Base-by-base conservation (phyloP, 805 yeast species). In the Yarrowia sp. region DNA sequence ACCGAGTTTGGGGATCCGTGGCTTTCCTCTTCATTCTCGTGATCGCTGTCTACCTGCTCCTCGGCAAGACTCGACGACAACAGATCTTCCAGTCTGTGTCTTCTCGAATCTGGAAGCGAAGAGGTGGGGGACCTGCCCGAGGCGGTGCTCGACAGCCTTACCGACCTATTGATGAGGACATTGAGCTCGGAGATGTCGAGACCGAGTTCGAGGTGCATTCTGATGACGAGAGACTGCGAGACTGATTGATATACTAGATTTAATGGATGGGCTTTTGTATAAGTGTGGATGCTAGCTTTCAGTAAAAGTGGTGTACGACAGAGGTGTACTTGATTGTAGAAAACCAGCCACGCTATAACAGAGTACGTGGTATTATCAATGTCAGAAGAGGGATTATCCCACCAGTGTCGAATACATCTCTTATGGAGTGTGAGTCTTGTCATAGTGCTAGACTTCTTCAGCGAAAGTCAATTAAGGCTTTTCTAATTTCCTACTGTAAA, bases 1-100 rank as follows among this genome's bases (percentile, higher is more conserved):
- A 65, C 19, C 59, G 61, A 41, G 50, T 65, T 5, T 65, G 68
- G 68, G 68, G 61, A 14, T 50, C 68, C 4, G 42, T 65, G 32
- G 68, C 61, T 10, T 65, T 65, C 42, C 43, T 65, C 15, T 41
- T 65, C n/a, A 65, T 65, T 52, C 61, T 65, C 16, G 59, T 41
- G 10, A 45, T 42, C n/a, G 59, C 38, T n/a, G 61, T 43, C 8
- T 65, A 52, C 35, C 43, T 65, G 32, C 61, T 65, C 8, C 32
- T 65, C 5, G 68, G 68, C 8, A 65, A 65, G 50, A 35, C 41
- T 2, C 41, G 68, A 50, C 41, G 68, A 7, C 43, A 52, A 14
- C 35, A 22, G 52, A 53, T 65, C 15, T 42, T 50, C 48, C 61
- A 52, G 63, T 63, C 67, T 3, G 32, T 63, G 7, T 36, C 46